phyloP scores from a whole-genome alignment of 768 basidiomycete genomes.

The Auriscalpium orientale region DNA sequence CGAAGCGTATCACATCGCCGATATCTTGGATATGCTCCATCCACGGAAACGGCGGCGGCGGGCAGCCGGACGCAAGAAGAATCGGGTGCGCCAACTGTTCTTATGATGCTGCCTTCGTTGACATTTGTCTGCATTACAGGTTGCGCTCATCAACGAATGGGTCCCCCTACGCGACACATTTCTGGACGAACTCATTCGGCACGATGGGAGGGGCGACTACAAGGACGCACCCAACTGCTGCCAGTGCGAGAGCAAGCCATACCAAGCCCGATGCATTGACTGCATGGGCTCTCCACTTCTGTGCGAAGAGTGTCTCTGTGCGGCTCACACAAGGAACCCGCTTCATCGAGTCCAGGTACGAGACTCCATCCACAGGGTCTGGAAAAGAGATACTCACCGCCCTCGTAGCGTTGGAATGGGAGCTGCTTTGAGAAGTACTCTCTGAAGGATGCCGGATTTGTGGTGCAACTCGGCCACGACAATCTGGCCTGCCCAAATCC shows the following conservation, averaged over 20 bases:
- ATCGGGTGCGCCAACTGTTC: too few species aligned
- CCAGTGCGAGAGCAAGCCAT: not conserved
- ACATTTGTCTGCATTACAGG: not conserved
- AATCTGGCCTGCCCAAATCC: too few species aligned
- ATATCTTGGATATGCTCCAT: too few species aligned
- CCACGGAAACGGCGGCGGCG: too few species aligned
- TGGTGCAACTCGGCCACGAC: not conserved
- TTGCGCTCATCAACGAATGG: not conserved
- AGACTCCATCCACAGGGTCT: not conserved
- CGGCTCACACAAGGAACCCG: not conserved
- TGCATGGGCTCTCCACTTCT: not conserved
- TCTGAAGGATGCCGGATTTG: not conserved
- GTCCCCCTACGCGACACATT: not conserved
- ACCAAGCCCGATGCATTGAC: not conserved
- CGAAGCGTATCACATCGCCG: too few species aligned
- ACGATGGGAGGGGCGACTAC: not conserved
- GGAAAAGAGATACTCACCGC: not conserved
- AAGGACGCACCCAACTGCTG: not conserved
- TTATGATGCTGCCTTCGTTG: too few species aligned
- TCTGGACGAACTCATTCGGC: not conserved
- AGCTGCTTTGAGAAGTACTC: not conserved
- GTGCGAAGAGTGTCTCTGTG: not conserved
- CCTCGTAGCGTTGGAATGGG: not conserved
- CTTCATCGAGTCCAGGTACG: not conserved
- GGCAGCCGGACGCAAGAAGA: too few species aligned